A percentile compares a stretch with the other conserved stretches of the same genome.
phyloP scores from a whole-genome alignment of 78 protist genomes.

The Chrysochromulina tobinii region DNA sequence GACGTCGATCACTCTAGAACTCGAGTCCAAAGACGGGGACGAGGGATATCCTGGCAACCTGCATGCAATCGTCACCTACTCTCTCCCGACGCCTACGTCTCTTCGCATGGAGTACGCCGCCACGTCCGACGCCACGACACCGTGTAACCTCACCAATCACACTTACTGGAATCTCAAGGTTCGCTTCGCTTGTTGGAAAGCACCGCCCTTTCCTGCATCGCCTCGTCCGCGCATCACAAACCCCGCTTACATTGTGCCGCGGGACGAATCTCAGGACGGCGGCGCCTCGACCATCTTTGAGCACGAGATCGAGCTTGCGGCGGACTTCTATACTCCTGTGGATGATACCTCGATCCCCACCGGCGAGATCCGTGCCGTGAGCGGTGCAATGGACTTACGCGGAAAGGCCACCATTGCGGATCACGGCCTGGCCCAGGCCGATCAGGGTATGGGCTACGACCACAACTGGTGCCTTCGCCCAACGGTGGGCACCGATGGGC shows the following conservation, averaged over 20 bases:
- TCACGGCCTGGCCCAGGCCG: background rate
- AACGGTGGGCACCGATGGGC: background rate
- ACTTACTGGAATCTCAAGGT: slow-evolving; percentile 24
- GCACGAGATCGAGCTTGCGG: slow-evolving; percentile 18
- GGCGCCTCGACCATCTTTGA: too few relatives aligned
- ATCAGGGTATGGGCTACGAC: background rate
- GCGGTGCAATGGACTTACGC: slow-evolving; percentile 15
- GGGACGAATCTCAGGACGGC: too few relatives aligned
- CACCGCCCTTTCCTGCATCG: too few relatives aligned
- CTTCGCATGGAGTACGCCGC: background rate
- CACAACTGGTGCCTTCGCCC: background rate
- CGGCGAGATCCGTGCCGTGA: background rate
- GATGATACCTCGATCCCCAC: slow-evolving; percentile 22
- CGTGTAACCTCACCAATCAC: slow-evolving; percentile 20
- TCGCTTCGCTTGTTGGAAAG: background rate
- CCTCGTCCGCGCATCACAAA: too few relatives aligned
- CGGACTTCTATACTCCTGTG: slow-evolving; percentile 19
- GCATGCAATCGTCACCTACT: background rate
- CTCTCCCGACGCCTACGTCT: background rate
- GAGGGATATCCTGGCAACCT: background rate
- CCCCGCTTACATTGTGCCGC: too few relatives aligned
- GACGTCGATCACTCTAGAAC: background rate
- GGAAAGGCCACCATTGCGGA: background rate
- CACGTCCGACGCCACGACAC: background rate
- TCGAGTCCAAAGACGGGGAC: background rate